phyloP scores from a whole-genome alignment of 2,329 filamentous ascomycete genomes.

The Penicillium sp. region DNA sequence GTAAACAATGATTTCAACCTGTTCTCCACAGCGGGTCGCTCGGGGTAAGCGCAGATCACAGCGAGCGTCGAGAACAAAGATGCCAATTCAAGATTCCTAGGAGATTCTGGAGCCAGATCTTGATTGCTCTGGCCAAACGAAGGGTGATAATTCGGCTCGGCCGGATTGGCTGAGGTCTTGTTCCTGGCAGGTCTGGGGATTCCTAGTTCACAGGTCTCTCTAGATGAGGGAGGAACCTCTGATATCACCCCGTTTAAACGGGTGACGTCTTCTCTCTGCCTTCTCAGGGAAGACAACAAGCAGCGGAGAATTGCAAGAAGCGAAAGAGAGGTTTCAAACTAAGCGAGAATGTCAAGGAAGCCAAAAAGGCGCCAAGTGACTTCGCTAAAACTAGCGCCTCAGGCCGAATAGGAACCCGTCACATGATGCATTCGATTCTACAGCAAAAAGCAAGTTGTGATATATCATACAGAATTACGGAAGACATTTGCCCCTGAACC shows the following conservation, averaged over 20 bases:
- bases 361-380: conserved; percentile 14
- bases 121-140: background rate
- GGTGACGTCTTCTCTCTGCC: conserved; percentile 16
- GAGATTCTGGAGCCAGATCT: background rate
- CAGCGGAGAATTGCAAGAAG: background rate
- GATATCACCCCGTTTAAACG: conserved; percentile 11
- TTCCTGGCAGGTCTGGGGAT: conserved; percentile 9
- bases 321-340: background rate
- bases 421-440: conserved; percentile 20
- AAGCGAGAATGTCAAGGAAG: conserved; percentile 16
- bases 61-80: conserved; percentile 8
- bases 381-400: conserved; percentile 12
- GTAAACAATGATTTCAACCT: conserved; percentile 17
- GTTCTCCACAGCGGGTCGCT: conserved; percentile 25
- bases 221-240: background rate
- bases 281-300: conserved; percentile 7
- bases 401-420: conserved; percentile 13
- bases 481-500: conserved; percentile 9
- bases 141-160: conserved; percentile 1
- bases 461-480: conserved; percentile 22
- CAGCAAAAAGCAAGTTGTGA: conserved; percentile 17
- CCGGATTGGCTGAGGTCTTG: conserved; percentile 3
- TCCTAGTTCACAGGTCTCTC: conserved; percentile 1
- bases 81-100: background rate
- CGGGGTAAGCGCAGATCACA: conserved; percentile 17